phyloP scores from a whole-genome alignment of 305 asterid genomes.

The Rubia occidens region DNA sequence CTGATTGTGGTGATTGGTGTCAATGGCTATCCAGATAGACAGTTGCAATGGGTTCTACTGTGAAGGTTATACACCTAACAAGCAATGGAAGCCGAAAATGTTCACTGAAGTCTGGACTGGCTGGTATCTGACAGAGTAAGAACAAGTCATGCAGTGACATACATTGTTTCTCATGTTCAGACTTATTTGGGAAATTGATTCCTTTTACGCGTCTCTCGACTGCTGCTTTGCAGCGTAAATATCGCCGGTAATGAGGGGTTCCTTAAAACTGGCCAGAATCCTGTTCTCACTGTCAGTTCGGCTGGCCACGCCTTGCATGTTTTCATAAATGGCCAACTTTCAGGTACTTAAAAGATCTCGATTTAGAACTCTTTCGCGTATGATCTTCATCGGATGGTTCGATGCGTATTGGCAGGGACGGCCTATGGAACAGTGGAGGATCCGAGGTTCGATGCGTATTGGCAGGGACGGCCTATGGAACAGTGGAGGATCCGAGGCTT shows the following conservation, averaged over 20 bases:
- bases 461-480: not conserved
- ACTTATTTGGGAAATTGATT: not conserved
- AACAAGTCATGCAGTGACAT: not conserved
- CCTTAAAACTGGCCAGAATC: conserved; percentile 48
- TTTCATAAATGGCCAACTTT: conserved; percentile 59
- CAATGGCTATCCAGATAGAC: conserved; percentile 46
- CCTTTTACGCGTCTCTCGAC: not conserved
- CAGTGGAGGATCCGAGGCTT: not conserved
- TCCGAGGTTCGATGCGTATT: not conserved
- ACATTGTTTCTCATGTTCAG: not conserved
- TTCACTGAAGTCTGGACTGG: conserved; percentile 90
- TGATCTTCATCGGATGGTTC: not conserved
- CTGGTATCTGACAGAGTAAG: conserved; percentile 91
- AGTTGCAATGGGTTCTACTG: conserved; percentile 87
- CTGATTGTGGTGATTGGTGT: not conserved
- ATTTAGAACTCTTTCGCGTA: not conserved
- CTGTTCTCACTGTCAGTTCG: conserved; percentile 62
- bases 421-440: not conserved
- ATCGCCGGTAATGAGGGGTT: conserved; percentile 62
- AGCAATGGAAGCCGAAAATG: conserved; percentile 73
- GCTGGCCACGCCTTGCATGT: conserved; percentile 91
- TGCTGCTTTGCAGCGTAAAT: conserved; percentile 39
- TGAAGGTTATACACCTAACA: conserved; percentile 62
- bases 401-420: not conserved
- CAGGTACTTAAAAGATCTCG: conserved; percentile 31